Conservation (phyloP, 306 rosid genomes). For the Spatholobus suberectus region DNA sequence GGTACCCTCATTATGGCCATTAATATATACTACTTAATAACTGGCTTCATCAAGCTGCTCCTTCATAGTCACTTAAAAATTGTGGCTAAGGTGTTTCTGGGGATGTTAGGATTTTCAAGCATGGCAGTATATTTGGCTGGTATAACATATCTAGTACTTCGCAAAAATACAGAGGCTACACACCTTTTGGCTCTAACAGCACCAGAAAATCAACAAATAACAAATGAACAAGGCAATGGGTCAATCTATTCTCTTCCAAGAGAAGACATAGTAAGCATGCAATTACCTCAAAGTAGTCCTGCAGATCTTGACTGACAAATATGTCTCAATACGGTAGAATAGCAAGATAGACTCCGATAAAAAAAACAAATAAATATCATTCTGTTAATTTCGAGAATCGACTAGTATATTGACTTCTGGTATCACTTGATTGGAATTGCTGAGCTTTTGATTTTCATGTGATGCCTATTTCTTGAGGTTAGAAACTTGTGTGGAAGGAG, state of each 20-base stretch:
- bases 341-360: slow-evolving; percentile 27
- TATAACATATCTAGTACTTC: slow-evolving; percentile 71
- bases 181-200: slow-evolving; percentile 72
- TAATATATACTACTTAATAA: slow-evolving; percentile 75
- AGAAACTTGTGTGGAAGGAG: not conserved
- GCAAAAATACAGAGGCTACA: slow-evolving; percentile 65
- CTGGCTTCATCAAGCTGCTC: slow-evolving; percentile 73
- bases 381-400: slow-evolving; percentile 34
- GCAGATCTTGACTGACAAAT: slow-evolving; percentile 58
- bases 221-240: slow-evolving; percentile 51
- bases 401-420: not conserved
- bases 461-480: not conserved
- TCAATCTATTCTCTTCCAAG: slow-evolving; percentile 59
- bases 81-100: slow-evolving; percentile 66
- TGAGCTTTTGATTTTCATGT: not conserved
- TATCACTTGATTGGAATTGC: slow-evolving; percentile 30
- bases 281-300: slow-evolving; percentile 71
- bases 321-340: slow-evolving; percentile 4
- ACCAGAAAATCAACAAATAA: slow-evolving; percentile 62
- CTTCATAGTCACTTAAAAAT: slow-evolving; percentile 59
- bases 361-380: not conserved
- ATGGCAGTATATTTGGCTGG: slow-evolving; percentile 85
- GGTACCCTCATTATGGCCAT: slow-evolving; percentile 75
- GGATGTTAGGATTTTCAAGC: slow-evolving; percentile 79
- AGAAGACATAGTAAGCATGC: slow-evolving; percentile 91